Percentiles rank a stretch among this genome's conserved stretches.
These are phyloP conservation scores for Cladosporium sp. DNA, from an alignment of 2,329 filamentous ascomycete genomes.

Conservation along the genomic window DNA sequence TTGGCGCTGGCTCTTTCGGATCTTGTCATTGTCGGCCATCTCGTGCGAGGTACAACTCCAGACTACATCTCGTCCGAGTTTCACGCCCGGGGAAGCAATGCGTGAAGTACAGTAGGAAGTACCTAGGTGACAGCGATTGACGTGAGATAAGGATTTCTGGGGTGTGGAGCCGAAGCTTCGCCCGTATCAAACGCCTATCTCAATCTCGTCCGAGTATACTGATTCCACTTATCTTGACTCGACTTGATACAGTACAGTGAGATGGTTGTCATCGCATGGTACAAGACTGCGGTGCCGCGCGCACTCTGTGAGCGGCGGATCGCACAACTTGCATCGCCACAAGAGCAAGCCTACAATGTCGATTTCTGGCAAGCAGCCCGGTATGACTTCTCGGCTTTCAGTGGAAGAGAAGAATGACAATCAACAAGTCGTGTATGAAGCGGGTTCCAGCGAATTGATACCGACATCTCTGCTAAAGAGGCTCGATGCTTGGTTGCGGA, in stretches of 20 bases:
- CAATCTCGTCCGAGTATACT: not conserved
- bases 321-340: not conserved
- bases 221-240: not conserved
- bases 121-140: not conserved
- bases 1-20: not conserved
- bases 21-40: not conserved
- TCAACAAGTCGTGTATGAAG: not conserved
- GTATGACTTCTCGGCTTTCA: not conserved
- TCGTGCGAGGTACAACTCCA: not conserved
- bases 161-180: not conserved
- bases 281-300: not conserved
- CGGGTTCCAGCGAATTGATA: not conserved
- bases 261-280: not conserved
- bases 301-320: not conserved
- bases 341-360: not conserved
- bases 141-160: not conserved
- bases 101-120: too few species aligned
- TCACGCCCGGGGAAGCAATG: not conserved
- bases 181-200: not conserved
- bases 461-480: not conserved
- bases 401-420: not conserved
- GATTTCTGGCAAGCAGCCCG: not conserved
- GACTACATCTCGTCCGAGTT: not conserved
- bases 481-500: not conserved
- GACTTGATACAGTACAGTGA: not conserved